These are phyloP conservation scores for Xylaria scruposa DNA, from an alignment of 495 filamentous ascomycete species.

Conservation along the genomic window DNA sequence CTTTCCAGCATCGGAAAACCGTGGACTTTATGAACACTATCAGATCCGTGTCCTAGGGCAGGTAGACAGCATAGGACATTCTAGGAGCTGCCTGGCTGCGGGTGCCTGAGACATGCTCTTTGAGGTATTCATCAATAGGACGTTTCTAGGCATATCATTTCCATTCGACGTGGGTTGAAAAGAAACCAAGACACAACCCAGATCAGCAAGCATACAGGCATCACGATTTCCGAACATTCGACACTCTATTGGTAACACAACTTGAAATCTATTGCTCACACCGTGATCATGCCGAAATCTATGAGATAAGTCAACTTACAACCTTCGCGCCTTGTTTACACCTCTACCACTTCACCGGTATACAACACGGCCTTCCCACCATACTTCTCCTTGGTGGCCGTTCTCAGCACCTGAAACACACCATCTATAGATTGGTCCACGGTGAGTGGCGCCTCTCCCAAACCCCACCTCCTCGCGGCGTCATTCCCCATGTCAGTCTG, in stretches of 20 bases:
- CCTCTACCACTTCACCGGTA: constrained; percentile 29
- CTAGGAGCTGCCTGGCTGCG: neutral
- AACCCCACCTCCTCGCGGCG: constrained; percentile 44
- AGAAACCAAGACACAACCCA: neutral
- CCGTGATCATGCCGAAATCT: neutral
- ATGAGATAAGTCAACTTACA: neutral
- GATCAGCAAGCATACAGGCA: neutral
- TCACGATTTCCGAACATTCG: neutral
- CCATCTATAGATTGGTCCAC: constrained; percentile 47
- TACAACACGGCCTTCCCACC: constrained; percentile 45
- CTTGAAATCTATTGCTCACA: neutral
- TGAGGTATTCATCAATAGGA: neutral
- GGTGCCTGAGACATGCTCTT: neutral
- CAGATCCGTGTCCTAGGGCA: neutral
- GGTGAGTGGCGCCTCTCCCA: constrained; percentile 41
- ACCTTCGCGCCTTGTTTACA: constrained; percentile 7
- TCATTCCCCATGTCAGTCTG: constrained; percentile 56
- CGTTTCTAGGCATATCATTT: neutral
- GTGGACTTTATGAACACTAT: neutral
- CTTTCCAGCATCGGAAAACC: neutral
- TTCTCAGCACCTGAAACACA: constrained; percentile 47
- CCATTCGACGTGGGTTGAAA: neutral
- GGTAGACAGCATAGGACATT: neutral
- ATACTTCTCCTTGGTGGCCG: constrained; percentile 46
- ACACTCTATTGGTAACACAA: neutral